Evolutionary conservation across 805 yeast species (phyloP).

Genomic region (Cyberlindnera mycetangii): DNA sequence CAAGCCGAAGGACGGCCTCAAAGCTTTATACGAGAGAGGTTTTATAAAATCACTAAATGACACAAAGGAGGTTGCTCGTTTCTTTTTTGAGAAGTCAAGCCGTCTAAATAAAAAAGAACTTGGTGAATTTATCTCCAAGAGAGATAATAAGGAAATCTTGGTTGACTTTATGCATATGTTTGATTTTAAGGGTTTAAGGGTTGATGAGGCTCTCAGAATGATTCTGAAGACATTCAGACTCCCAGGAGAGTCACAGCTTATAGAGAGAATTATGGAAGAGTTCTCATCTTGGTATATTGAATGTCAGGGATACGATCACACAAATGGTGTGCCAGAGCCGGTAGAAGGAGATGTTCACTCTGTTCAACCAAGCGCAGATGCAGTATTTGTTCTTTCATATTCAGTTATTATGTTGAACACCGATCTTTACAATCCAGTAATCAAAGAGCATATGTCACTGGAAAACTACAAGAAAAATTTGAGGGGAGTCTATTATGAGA

Average conservation of each 20-base stretch:
- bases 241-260: constrained; percentile 97
- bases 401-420: constrained; percentile 94
- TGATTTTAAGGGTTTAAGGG: constrained; percentile 74
- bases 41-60: constrained; percentile 56
- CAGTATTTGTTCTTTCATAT: constrained; percentile 85
- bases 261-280: constrained; percentile 84
- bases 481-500: constrained; percentile 69
- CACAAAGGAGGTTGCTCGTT: constrained; percentile 63
- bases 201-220: constrained; percentile 89
- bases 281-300: constrained; percentile 79
- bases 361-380: constrained; percentile 64
- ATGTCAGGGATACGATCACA: constrained; percentile 42
- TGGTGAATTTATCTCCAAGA: constrained; percentile 84
- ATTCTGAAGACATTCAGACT: constrained; percentile 80
- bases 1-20: constrained; percentile 74
- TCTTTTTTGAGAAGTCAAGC: constrained; percentile 74
- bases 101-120: constrained; percentile 82
- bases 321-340: constrained; percentile 34
- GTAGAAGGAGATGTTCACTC: constrained; percentile 37
- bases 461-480: constrained; percentile 79
- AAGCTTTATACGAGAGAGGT: constrained; percentile 57
- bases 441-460: constrained; percentile 86
- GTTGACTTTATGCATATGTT: constrained; percentile 63
- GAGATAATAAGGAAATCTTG: constrained; percentile 58
- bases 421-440: constrained; percentile 89